A percentile compares a stretch with the other conserved stretches of the same genome.
These are phyloP conservation scores for Pigoraptor vietnamica DNA, from an alignment of 78 protist species.

Conservation along the genomic window DNA sequence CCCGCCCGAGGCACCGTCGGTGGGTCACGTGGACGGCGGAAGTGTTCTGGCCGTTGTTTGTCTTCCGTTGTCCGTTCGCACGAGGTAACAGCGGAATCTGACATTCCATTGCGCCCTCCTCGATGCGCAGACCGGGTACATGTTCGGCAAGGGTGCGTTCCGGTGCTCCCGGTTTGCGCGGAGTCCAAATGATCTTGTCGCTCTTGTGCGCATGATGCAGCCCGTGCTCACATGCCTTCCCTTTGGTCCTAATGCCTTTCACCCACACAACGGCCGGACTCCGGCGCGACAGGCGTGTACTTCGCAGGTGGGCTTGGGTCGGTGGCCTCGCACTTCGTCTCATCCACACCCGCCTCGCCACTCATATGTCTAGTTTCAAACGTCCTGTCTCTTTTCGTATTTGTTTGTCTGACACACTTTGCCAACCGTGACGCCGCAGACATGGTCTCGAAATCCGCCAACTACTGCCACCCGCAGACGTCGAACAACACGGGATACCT, in stretches of 20 bases:
- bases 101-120: too few species aligned
- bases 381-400: background rate
- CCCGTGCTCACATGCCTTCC: background rate
- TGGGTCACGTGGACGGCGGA: too few species aligned
- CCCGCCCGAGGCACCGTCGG: slow-evolving; percentile 79
- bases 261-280: background rate
- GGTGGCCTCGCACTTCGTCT: background rate
- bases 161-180: background rate
- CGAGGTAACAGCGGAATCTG: too few species aligned
- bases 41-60: too few species aligned
- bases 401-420: too few species aligned
- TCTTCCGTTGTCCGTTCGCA: too few species aligned
- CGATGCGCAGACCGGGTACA: background rate
- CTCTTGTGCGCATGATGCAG: background rate
- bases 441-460: background rate
- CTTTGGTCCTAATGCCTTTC: background rate
- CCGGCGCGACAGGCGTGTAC: background rate
- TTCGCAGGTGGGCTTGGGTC: background rate
- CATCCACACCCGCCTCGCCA: background rate
- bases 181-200: background rate
- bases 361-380: background rate
- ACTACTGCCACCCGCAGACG: background rate
- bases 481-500: background rate
- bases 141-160: background rate
- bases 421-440: too few species aligned